Evolutionary conservation across 192 early-diverging fungal species (phyloP), one percentile per base, ranked within the genome.

Genomic region (Podila clonocystis): DNA sequence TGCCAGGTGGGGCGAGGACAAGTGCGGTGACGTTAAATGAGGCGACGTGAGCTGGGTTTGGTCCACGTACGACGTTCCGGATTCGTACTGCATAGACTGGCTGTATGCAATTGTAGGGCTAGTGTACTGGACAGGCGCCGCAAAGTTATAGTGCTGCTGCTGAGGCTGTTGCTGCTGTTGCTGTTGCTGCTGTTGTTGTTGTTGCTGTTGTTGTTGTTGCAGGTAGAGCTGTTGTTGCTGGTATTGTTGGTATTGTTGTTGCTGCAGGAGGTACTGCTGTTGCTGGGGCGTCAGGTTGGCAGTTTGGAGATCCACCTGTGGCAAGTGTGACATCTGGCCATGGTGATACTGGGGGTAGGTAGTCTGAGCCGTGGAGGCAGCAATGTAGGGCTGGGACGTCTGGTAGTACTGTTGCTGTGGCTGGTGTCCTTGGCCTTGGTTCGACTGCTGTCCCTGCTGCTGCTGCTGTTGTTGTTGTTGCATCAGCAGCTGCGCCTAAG

Each of bases 61-160:
- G 29, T 80, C 77, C 66, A 80, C 67, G 34, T 61, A 80, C 5
- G 77, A 50, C 4, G 77, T 80, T 17, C 70, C 19, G 26, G 77
- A 8, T 22, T 80, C 77, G 15, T 65, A 80, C 55, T 72, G 70
- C 77, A 80, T 61, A 0, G 77, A 55, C 38, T 80, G 77, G 38
- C 70, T 80, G 49, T 80, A 80, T 1, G 77, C 52, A 15, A 80
- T 52, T 34, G 77, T 80, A 2, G 77, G 66, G 31, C 67, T 80
- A 12, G 77, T 57, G 24, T 80, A 80, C 49, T 80, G 77, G 2
- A 73, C 77, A 22, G 77, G 70, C 2, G 70, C 45, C 29, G 62
- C 49, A 36, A 68, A 80, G 6, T 61, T 65, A 65, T 67, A 80
- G 22, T 80, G 77, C 22, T 62, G 77, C 29, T 68, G 71, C 45